Evolutionary conservation across 176 grass and related monocot species (phyloP).

Genomic region (Eragrostis curvula): DNA sequence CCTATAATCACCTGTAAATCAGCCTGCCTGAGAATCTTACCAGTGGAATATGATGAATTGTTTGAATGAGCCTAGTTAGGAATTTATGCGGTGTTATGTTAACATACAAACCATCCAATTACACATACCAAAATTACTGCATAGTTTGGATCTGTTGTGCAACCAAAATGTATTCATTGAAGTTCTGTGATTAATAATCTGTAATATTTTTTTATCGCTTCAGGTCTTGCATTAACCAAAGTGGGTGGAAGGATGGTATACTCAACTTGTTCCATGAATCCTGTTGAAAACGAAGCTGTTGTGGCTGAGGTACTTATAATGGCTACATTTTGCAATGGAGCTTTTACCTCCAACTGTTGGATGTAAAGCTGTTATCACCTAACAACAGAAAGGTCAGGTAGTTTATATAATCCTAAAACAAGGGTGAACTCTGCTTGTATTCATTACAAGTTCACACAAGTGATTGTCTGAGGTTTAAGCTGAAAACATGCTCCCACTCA

Average conservation of each 20-base stretch:
- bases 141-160: slow-evolving; percentile 8
- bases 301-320: slow-evolving; percentile 66
- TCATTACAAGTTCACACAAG: slow-evolving; percentile 12
- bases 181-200: neutral
- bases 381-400: slow-evolving; percentile 4
- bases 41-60: neutral
- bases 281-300: slow-evolving; percentile 96
- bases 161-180: slow-evolving; percentile 13
- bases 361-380: slow-evolving; percentile 13
- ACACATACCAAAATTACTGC: neutral
- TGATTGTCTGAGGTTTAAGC: neutral
- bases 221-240: slow-evolving; percentile 87
- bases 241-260: slow-evolving; percentile 95
- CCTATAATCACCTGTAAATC: neutral
- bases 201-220: slow-evolving; percentile 6
- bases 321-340: slow-evolving; percentile 1
- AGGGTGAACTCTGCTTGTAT: neutral
- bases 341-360: neutral
- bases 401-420: slow-evolving; percentile 26
- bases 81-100: neutral
- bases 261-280: slow-evolving; percentile 99
- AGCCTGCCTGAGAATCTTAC: slow-evolving; percentile 17
- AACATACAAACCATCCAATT: slow-evolving; percentile 17
- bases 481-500: neutral
- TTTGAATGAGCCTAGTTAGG: neutral